Percentiles rank a stretch among this genome's conserved stretches.
Conservation (phyloP, 2,329 filamentous ascomycete genomes). For the Botrytis fabae region DNA sequence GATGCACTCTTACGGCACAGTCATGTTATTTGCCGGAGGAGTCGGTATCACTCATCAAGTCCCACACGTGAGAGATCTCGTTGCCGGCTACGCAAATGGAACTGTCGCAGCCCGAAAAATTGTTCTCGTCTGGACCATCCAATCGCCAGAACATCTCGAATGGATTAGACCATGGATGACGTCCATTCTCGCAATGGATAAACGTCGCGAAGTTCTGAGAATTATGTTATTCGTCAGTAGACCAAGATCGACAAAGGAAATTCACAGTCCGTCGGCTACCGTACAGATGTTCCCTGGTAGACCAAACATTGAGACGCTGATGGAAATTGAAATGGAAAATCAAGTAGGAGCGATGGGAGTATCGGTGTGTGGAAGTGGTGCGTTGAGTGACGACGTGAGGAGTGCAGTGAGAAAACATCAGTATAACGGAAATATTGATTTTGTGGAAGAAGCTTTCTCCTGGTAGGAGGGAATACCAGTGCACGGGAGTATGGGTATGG, state of each 20-base stretch:
- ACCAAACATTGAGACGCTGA: constrained; percentile 70
- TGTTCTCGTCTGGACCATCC: constrained; percentile 76
- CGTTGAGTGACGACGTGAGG: constrained; percentile 73
- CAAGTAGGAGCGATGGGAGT: constrained; percentile 74
- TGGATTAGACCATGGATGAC: constrained; percentile 88
- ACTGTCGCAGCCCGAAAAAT: constrained; percentile 71
- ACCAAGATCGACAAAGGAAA: constrained; percentile 75
- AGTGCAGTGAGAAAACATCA: constrained; percentile 65
- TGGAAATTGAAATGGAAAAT: constrained; percentile 72
- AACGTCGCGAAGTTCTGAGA: constrained; percentile 69
- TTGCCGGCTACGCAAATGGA: constrained; percentile 66
- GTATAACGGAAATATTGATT: constrained; percentile 68
- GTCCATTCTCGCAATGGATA: constrained; percentile 72
- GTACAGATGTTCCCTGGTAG: constrained; percentile 84
- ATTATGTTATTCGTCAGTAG: constrained; percentile 78
- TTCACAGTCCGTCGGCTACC: constrained; percentile 72
- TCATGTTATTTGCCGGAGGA: constrained; percentile 77
- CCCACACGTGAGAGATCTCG: constrained; percentile 71
- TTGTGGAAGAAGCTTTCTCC: constrained; percentile 76
- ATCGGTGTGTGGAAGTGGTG: constrained; percentile 72
- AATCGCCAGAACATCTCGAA: constrained; percentile 76
- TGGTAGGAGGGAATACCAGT: constrained; percentile 47
- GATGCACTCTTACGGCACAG: constrained; percentile 74
- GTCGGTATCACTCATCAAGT: constrained; percentile 81
- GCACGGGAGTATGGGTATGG: background rate